Evolutionary conservation across 352 stramenopile species (phyloP).

Genomic region (Phytopythium aichiense): DNA sequence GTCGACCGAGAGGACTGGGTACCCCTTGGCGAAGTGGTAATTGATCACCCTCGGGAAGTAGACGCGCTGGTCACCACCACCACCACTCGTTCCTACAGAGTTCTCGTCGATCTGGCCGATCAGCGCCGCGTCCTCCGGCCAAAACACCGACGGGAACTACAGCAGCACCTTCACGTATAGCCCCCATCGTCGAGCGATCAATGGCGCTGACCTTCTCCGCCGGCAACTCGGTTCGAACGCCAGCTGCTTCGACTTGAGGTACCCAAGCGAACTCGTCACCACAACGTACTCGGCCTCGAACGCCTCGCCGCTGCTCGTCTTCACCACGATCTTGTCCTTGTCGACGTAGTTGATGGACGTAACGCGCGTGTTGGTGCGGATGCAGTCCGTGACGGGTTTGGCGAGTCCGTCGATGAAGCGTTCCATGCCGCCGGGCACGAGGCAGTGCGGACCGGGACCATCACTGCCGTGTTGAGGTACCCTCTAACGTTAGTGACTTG

Average conservation of each 20-base stretch:
- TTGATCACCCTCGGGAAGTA: conserved; percentile 65
- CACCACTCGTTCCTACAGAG: conserved; percentile 3
- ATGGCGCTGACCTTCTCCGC: conserved; percentile 42
- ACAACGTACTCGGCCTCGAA: conserved; percentile 41
- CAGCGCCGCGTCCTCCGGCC: conserved; percentile 42
- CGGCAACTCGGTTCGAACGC: conserved; percentile 44
- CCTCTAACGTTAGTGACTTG: neutral
- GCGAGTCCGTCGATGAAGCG: conserved; percentile 42
- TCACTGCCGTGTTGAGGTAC: conserved; percentile 17
- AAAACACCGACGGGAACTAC: conserved; percentile 63
- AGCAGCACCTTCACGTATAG: conserved; percentile 74
- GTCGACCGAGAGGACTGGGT: conserved; percentile 47
- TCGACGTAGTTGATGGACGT: conserved; percentile 27
- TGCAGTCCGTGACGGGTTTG: conserved; percentile 24
- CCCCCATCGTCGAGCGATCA: conserved; percentile 50
- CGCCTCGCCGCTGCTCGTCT: conserved; percentile 20
- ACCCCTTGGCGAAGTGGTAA: conserved; percentile 45
- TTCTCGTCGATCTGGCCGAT: conserved; percentile 27
- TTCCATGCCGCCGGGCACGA: conserved; percentile 49
- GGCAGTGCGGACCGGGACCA: conserved; percentile 45
- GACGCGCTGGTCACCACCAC: conserved; percentile 13
- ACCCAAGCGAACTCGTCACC: conserved; percentile 49
- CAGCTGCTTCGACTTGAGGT: conserved; percentile 44
- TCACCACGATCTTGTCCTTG: conserved; percentile 27
- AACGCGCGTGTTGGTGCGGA: conserved; percentile 29